Evolutionary conservation across 2,329 filamentous ascomycete species (phyloP).

Genomic region (Zymoseptoria ardabiliae): DNA sequence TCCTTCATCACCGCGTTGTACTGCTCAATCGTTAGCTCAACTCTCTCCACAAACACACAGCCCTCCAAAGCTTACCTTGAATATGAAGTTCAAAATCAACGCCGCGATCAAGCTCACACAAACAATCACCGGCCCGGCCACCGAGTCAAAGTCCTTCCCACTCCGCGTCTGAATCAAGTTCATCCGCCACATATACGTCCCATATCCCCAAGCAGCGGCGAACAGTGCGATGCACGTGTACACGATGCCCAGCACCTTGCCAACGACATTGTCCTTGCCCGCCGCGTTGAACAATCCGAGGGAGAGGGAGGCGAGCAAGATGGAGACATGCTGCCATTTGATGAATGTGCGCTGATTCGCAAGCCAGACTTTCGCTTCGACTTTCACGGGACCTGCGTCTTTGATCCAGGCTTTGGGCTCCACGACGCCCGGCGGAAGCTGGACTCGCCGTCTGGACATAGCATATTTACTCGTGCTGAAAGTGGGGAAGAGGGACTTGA

Average conservation of each 20-base stretch:
- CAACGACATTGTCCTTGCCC: slow-evolving; percentile 63
- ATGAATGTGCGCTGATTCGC: slow-evolving; percentile 97
- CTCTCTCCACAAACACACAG: neutral
- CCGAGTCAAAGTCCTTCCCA: slow-evolving; percentile 87
- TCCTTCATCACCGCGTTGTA: slow-evolving; percentile 16
- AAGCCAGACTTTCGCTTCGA: slow-evolving; percentile 97
- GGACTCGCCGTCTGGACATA: slow-evolving; percentile 42
- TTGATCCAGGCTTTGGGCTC: slow-evolving; percentile 87
- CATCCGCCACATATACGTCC: slow-evolving; percentile 67
- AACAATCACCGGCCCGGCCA: slow-evolving; percentile 76
- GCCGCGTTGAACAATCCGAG: slow-evolving; percentile 85
- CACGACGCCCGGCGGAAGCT: slow-evolving; percentile 77
- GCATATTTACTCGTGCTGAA: slow-evolving; percentile 78
- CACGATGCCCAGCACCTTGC: slow-evolving; percentile 68
- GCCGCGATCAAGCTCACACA: slow-evolving; percentile 71
- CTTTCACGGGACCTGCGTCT: slow-evolving; percentile 81
- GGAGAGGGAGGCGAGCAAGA: slow-evolving; percentile 77
- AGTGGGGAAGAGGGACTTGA: slow-evolving; percentile 65
- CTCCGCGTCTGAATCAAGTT: slow-evolving; percentile 77
- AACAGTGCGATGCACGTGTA: slow-evolving; percentile 80
- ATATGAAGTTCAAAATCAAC: slow-evolving; percentile 77
- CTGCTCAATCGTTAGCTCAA: slow-evolving; percentile 8
- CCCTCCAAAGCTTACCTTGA: slow-evolving; percentile 47
- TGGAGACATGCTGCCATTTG: slow-evolving; percentile 94
- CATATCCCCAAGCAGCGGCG: slow-evolving; percentile 79